Evolutionary conservation across 2,329 filamentous ascomycete genomes (phyloP), one percentile per base, ranked within the genome.

Genomic region (Colletotrichum endophyticum): DNA sequence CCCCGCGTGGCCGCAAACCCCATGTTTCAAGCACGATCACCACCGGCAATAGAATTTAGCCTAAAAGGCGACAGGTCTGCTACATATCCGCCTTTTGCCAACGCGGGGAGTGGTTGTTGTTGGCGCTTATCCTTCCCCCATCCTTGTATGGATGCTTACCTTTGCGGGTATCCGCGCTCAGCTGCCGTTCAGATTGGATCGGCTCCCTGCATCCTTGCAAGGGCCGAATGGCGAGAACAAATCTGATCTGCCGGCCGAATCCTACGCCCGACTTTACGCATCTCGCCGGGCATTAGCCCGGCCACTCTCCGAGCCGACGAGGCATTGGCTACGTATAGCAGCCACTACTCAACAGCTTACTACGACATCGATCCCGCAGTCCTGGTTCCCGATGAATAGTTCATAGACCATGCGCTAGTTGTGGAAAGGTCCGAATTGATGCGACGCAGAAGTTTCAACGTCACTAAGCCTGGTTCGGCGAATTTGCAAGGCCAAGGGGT

Each of bases 31-130:
- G 28, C 28, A 66, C 28, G 64, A 70, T 66, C 57, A 66, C 9
- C 15, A 25, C 64, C 70, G 70, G 74, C 70, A 73, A 70, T 70
- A 76, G 44, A 16, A 73, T 74, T 76, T 74, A 76, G 74, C 70
- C 74, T 76, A 59, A 74, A 73, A 7, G 8, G 22, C 25, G 12
- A 9, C 19, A 32, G 13, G 15, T n/a, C 44, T 44, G 22, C 36
- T 7, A 15, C 68, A 70, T 49, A 49, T 62, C 71, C 74, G 70
- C 61, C 36, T 70, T 69, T 70, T 66, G 70, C 64, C 66, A 69
- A 44, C 39, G 57, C 19, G 70, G 57, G 39, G 56, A 39, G 6
- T 22, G n/a, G 30, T 56, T 22, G 19, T 25, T 59, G 22, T 27
- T 25, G 30, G 34, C 36, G 70, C 64, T 59, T 56, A 66, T 69